Base-by-base conservation (phyloP, 1,139 yeast species). In the Geotrichum cucujoidarum region DNA sequence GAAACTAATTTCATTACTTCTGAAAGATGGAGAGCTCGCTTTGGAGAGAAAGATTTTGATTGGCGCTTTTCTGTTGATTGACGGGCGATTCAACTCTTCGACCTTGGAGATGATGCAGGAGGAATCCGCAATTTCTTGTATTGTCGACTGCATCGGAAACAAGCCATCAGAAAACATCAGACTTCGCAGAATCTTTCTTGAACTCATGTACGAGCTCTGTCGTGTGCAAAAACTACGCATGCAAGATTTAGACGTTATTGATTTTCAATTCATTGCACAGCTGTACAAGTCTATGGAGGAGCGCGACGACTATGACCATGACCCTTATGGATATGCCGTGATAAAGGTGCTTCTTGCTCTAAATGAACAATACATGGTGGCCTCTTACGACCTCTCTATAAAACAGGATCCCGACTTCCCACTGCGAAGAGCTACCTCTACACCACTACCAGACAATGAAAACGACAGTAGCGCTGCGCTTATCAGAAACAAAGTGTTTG, bases 281-380 rank as follows among this genome's bases (percentile, higher is more conserved):
- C 65, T 84, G 40, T 72, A 83, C 46, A 63, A 73, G 2, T 72
- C 76, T 21, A 72, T 82, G 52, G 77, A 76, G 54, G 56, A 65
- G 53, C 68, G 72, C 53, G 70, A 75, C 58, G 77, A 77, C 39
- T 78, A 78, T 45, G 86, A 67, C 38, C 52, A 80, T 51, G 82
- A 80, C 55, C 75, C 82, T 41, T 74, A 77, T 51, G 85, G 87
- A 46, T 80, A 80, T 55, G 79, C 86, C 36, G 81, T 82, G 57
- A 83, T 88, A 68, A 83, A 83, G 59, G 69, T 86, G n/a, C 65
- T 88, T 8, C 69, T 89, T 40, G 78, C 87, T 2, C 70, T 89
- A 18, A 88, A 88, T 62, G 96, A 89, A 62, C 96, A 89, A 62
- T 89, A 79, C 62, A 77, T 89, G 77, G 83, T 87, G 46, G 79